phyloP scores from a whole-genome alignment of 2,329 filamentous ascomycete genomes.

The Emergomyces africanus region DNA sequence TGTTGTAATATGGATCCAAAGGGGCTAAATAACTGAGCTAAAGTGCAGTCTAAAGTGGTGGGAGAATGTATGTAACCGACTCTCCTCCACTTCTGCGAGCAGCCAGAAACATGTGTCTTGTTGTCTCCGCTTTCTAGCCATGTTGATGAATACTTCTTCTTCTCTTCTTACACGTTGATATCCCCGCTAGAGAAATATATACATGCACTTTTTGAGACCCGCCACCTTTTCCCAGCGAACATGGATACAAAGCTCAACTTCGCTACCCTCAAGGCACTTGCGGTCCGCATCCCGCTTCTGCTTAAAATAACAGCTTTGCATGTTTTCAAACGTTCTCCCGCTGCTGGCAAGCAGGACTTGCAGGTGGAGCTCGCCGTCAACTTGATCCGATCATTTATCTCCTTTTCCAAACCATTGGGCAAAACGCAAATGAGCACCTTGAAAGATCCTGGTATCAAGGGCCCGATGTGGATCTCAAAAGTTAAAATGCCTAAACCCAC shows the following conservation, averaged over 20 bases:
- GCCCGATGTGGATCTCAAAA: conserved; percentile 68
- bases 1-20: too few species aligned
- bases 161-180: neutral
- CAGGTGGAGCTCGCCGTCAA: conserved; percentile 59
- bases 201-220: neutral
- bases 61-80: too few species aligned
- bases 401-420: conserved; percentile 40
- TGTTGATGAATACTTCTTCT: too few species aligned
- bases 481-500: conserved; percentile 51
- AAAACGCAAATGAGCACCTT: conserved; percentile 51
- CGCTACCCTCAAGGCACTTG: conserved; percentile 24
- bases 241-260: conserved; percentile 21
- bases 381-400: conserved; percentile 55
- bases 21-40: too few species aligned
- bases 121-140: too few species aligned
- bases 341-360: conserved; percentile 65
- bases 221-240: conserved; percentile 5
- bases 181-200: neutral
- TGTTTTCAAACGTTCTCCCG: conserved; percentile 52
- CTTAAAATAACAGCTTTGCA: conserved; percentile 31
- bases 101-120: too few species aligned
- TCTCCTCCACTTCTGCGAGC: too few species aligned
- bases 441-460: conserved; percentile 57
- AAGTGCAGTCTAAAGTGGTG: too few species aligned
- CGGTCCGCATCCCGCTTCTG: conserved; percentile 29